Evolutionary conservation across 169 alveolate genomes (phyloP), one percentile per base, ranked within the genome.

Genomic region (Pseudocohnilembus persalinus): DNA sequence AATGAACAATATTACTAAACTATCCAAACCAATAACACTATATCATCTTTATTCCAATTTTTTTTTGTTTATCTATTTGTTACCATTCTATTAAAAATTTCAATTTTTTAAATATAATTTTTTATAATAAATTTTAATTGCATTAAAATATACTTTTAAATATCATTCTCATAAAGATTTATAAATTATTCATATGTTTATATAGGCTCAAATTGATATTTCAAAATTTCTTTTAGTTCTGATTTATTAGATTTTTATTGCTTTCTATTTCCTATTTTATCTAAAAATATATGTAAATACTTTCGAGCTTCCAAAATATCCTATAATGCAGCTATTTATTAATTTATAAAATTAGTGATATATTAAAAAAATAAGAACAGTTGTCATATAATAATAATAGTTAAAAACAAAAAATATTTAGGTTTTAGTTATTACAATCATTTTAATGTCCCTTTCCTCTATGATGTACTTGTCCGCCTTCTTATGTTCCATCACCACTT

Each of bases 21-120:
- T 49, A 68, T 34, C 74, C 76, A 79, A 63, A 79, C n/a, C 25
- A 79, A 63, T 34, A 79, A 29, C 15, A 63, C 30, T 28, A 79
- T 64, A 79, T 79, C 84, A 63, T 79, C 84, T 63, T 79, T 73
- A 63, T 79, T 79, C 84, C 84, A 79, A 63, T 79, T 79, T 29
- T 79, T 79, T 79, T 79, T 79, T 0, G 20, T 49, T 49, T 49
- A 20, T 20, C 20, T 49, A 49, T 49, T 49, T 49, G 68, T 49
- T 11, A 49, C 4, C 68, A 49, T 49, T 49, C 68, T 49, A 49
- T 11, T 11, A 49, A 49, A 49, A 49, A 49, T 11, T 20, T 11
- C 68, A 11, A 11, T 49, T 49, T 49, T 11, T 4, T 49, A 11
- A 49, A 49, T 49, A 11, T 49, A 49, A 49, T 49, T 49, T 20